Percentiles rank a stretch among this genome's conserved stretches.
These are phyloP conservation scores for Fusarium citri DNA, from an alignment of 2,329 filamentous ascomycete genomes.

Conservation along the genomic window DNA sequence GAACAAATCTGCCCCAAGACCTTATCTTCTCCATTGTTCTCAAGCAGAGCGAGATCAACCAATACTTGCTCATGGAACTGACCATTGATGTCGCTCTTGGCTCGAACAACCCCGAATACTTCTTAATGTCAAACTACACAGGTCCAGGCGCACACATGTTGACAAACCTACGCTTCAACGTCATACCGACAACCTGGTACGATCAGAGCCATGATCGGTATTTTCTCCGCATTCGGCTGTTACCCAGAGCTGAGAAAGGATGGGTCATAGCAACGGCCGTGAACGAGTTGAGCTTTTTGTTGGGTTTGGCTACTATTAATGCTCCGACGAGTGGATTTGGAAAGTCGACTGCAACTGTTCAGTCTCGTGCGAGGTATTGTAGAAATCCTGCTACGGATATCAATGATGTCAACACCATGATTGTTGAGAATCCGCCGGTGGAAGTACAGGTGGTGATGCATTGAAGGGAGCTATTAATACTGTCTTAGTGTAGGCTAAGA, in stretches of 20 bases:
- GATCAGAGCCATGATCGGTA: not conserved
- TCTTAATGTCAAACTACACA: not conserved
- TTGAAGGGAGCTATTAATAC: not conserved
- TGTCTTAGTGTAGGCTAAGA: no score
- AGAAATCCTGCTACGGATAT: not conserved
- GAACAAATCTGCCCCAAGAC: not conserved
- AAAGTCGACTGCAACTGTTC: not conserved
- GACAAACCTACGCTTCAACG: slow-evolving; percentile 7
- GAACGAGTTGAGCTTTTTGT: not conserved
- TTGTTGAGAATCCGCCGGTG: not conserved
- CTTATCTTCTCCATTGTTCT: slow-evolving; percentile 5
- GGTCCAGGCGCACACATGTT: not conserved
- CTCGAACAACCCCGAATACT: not conserved
- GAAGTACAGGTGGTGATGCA: not conserved
- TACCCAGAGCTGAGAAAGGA: not conserved
- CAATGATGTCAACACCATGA: not conserved
- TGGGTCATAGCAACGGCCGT: slow-evolving; percentile 4
- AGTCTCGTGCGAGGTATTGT: slow-evolving; percentile 3
- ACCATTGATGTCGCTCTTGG: not conserved
- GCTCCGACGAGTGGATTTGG: not conserved
- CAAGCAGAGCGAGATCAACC: not conserved
- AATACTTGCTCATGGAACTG: not conserved
- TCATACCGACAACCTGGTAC: not conserved
- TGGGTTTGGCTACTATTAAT: slow-evolving; percentile 1
- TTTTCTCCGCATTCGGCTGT: not conserved